A percentile compares a stretch with the other conserved stretches of the same genome.
These are phyloP conservation scores for Claviceps africana DNA, from an alignment of 2,329 filamentous ascomycete species.

Conservation along the genomic window DNA sequence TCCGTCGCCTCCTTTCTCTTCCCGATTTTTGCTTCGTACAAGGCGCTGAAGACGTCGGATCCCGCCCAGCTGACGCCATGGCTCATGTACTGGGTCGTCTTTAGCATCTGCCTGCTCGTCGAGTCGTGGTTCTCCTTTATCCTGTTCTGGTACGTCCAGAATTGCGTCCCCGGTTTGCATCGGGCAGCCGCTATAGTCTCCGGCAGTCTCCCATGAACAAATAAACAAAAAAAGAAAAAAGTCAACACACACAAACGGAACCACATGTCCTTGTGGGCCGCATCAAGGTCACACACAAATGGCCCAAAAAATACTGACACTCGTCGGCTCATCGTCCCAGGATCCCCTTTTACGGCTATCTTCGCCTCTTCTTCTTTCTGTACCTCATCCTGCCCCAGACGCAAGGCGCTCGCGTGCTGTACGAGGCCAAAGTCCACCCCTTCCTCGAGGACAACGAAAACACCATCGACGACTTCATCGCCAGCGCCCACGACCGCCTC, in stretches of 20 bases:
- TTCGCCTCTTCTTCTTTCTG: constrained; percentile 73
- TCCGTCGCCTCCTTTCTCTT: constrained; percentile 83
- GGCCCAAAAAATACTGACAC: not conserved
- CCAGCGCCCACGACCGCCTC: constrained; percentile 62
- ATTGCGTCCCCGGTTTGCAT: not conserved
- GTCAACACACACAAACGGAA: not conserved
- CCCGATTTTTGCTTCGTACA: constrained; percentile 93
- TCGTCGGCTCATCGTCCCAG: constrained; percentile 21
- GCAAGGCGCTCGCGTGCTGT: constrained; percentile 80
- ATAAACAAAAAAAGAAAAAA: not conserved
- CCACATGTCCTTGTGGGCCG: not conserved
- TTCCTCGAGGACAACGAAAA: constrained; percentile 77
- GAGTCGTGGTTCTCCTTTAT: constrained; percentile 86
- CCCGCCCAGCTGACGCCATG: constrained; percentile 85
- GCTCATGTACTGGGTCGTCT: constrained; percentile 98
- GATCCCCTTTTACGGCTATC: constrained; percentile 88
- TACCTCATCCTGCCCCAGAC: constrained; percentile 96
- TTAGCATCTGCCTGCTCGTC: constrained; percentile 64
- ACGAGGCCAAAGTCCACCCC: constrained; percentile 73
- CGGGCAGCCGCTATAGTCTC: too few relatives aligned
- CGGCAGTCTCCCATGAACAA: too few relatives aligned
- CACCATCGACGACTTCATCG: constrained; percentile 84
- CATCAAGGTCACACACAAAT: too few relatives aligned
- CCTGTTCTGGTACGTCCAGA: constrained; percentile 50
- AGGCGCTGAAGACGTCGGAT: constrained; percentile 85